Evolutionary conservation across 768 basidiomycete genomes (phyloP).

Genomic region (Russula lepida): DNA sequence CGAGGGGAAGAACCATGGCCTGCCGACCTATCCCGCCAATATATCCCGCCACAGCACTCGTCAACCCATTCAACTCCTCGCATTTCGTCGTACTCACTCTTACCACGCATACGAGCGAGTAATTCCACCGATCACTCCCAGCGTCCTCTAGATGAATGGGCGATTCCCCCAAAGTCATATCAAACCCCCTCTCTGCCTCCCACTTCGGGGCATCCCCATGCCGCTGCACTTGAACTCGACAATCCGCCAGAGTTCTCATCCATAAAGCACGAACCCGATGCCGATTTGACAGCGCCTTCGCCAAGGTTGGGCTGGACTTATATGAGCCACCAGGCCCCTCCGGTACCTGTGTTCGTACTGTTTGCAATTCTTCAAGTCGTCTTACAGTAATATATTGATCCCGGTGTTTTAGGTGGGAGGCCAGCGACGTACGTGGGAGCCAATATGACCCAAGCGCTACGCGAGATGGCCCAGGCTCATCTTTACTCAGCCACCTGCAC

Average conservation of each 20-base stretch:
- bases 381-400: not conserved
- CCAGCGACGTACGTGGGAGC: not conserved
- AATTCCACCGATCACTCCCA: not conserved
- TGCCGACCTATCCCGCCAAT: not conserved
- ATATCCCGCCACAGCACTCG: not conserved
- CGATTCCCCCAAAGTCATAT: not conserved
- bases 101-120: not conserved
- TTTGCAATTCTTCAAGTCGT: not conserved
- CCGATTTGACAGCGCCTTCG: not conserved
- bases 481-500: conserved; percentile 5
- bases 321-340: not conserved
- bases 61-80: not conserved
- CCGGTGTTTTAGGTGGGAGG: not conserved
- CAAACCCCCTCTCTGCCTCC: not conserved
- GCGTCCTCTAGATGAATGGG: not conserved
- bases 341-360: not conserved
- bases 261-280: conserved; percentile 12
- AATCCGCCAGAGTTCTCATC: not conserved
- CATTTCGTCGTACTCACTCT: not conserved
- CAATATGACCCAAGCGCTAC: not conserved
- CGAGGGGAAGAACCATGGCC: not conserved
- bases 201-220: not conserved
- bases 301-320: conserved; percentile 3
- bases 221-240: not conserved
- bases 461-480: not conserved